Evolutionary conservation across 2,329 filamentous ascomycete species (phyloP), one percentile per base, ranked within the genome.

Genomic region (Didymosphaeria variabile): DNA sequence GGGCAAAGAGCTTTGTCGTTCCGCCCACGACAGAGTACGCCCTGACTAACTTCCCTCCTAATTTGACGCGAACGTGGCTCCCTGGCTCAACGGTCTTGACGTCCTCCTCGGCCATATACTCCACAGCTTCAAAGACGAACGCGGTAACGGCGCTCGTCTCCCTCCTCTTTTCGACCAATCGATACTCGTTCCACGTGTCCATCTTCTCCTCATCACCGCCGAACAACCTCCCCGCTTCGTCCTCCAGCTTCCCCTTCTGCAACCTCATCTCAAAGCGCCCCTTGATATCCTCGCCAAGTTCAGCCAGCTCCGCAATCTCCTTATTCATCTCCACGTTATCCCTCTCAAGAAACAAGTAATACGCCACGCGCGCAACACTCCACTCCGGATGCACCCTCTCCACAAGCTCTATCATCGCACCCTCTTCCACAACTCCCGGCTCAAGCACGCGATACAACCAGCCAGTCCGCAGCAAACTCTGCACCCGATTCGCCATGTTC

Each of bases 401-500:
- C 0, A 88, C 76, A 0, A 91, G 77, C 5, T 73, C 75, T 62
- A 90, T 84, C 67, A 81, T 78, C 67, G 90, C 87, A 8, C 88
- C 88, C 0, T 82, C 81, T 19, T 79, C 73, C 45, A 91, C 82
- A 0, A 70, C 77, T 0, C 89, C 88, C 34, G 85, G 81, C 2
- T 79, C 77, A 17, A 90, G 70, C 1, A 91, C 85, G 2, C 88
- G 84, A 65, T 90, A 90, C 70, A 90, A 86, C 88, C 88, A 91
- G 0, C 88, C 88, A 0, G 87, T 90, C 1, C 88, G 83, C 59
- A 85, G 85, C 1, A 79, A 79, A 62, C 83, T 81, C 75, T 86
- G 88, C 0, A 86, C 85, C 21, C 82, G 79, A 0, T 84, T 84
- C 4, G 88, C 86, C 74, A 90, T 89, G 62, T 88, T 85, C 67